A percentile compares a stretch with the other conserved stretches of the same genome.
Evolutionary conservation across 257 asterid species (phyloP).

Genomic region (Solanum rostratum): DNA sequence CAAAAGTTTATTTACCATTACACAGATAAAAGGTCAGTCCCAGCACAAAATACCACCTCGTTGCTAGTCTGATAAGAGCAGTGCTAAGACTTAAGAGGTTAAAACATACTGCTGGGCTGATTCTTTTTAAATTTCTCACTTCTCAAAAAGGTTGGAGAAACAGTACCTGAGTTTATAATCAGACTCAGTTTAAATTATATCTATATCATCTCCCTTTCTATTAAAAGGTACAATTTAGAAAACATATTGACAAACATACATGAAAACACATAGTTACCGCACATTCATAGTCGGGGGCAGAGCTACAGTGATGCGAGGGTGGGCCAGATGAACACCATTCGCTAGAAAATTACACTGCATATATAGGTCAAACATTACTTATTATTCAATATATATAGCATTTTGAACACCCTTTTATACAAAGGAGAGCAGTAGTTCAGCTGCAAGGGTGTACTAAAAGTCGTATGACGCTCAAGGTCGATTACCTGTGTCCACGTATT

Average conservation of each 20-base stretch:
- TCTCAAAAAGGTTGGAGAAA: not conserved
- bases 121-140: not conserved
- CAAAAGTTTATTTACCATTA: not conserved
- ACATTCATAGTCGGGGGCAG: not conserved
- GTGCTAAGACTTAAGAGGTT: not conserved
- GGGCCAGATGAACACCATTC: not conserved
- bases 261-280: not conserved
- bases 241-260: not conserved
- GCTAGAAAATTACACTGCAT: not conserved
- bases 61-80: not conserved
- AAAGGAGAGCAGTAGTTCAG: too few species aligned
- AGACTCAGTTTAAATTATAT: not conserved
- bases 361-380: too few species aligned
- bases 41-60: not conserved
- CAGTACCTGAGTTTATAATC: not conserved
- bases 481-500: too few species aligned
- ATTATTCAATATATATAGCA: not conserved
- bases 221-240: not conserved
- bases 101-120: not conserved
- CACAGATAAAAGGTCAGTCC: not conserved
- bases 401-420: not conserved
- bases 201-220: not conserved
- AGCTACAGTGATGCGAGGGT: not conserved
- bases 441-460: too few species aligned
- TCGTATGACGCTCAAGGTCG: too few species aligned